Base-by-base conservation (phyloP, 2,329 filamentous ascomycete species). In the Pseudopyricularia javanii region DNA sequence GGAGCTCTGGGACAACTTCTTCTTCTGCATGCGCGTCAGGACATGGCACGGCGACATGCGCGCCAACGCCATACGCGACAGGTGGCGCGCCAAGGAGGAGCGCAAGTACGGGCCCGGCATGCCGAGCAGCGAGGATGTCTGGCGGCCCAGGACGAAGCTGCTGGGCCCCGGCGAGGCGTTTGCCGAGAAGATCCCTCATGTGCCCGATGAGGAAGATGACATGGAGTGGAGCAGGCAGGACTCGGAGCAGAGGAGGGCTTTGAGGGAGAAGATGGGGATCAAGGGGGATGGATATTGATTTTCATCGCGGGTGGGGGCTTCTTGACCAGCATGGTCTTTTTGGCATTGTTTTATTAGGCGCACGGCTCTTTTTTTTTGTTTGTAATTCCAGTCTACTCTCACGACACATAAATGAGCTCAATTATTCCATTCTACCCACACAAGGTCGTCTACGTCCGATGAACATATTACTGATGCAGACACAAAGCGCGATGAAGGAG, bases 21-120 rank as follows among this genome's bases (percentile, higher is more conserved):
- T 91, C 87, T 91, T 96, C 71, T 98, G 93, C 74, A 96, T 97
- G 91, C 83, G 88, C 58, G 83, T 83, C 35, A 83, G 85, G 61
- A 76, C 77, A 2, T 82, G 82, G 62, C 67, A 75, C 0, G 76
- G 79, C 24, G 69, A 75, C 12, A 71, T 81, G 59, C 80, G 81
- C 61, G 81, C 78, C 55, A 76, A 74, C 51, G 74, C 76, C 60
- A 76, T 94, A 53, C 73, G 74, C 55, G 80, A 81, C 49, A 80
- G 84, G 67, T 88, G 91, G 68, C 74, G 80, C 57, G 74, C 78
- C 58, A 85, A 83, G 67, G 76, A 80, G 62, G 68, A 73, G 56
- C 78, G 78, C 37, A 85, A 82, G 65, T 85, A 89, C 66, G 80
- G 69, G 15, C 67, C 73, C 14, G 81, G 81, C 1, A 66, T 63